These are phyloP conservation scores for Colletotrichum nymphaeae DNA, from an alignment of 2,329 filamentous ascomycete genomes.

Conservation along the genomic window DNA sequence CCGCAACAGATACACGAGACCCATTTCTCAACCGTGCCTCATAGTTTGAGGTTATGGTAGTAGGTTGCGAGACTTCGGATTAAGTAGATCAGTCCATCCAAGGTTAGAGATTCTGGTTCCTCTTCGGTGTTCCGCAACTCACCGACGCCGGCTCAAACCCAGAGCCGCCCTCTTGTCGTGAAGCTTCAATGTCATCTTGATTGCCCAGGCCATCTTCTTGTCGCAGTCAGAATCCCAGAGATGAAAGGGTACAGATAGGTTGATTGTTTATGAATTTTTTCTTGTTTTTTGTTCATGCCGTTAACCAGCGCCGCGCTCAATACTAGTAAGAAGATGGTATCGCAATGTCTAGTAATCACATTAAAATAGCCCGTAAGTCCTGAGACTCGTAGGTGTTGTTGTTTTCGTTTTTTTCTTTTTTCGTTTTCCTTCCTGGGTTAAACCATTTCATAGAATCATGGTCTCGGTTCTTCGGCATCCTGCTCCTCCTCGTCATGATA, in stretches of 20 bases:
- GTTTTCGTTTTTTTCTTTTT: neutral
- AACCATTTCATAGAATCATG: neutral
- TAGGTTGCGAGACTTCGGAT: too few species aligned
- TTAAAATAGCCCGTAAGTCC: conserved; percentile 7
- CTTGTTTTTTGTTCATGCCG: neutral
- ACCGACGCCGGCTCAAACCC: too few species aligned
- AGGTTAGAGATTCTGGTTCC: too few species aligned
- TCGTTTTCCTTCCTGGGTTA: neutral
- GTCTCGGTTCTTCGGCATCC: neutral
- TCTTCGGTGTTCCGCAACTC: too few species aligned
- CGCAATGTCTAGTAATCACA: conserved; percentile 21
- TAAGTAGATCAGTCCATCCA: too few species aligned
- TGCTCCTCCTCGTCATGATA: neutral
- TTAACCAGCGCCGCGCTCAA: conserved; percentile 27
- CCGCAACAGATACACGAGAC: too few species aligned
- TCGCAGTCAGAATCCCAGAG: neutral
- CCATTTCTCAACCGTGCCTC: too few species aligned
- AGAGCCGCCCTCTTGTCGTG: too few species aligned
- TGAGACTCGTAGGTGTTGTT: neutral
- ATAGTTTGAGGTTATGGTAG: too few species aligned
- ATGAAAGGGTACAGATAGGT: neutral
- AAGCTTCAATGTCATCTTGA: neutral
- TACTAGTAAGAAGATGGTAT: conserved; percentile 27
- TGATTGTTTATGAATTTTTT: neutral
- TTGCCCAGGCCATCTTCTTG: too few species aligned